A percentile compares a stretch with the other conserved stretches of the same genome.
Conservation (phyloP, 371 early-diverging fungal species). For the Sporodiniella umbellata region DNA sequence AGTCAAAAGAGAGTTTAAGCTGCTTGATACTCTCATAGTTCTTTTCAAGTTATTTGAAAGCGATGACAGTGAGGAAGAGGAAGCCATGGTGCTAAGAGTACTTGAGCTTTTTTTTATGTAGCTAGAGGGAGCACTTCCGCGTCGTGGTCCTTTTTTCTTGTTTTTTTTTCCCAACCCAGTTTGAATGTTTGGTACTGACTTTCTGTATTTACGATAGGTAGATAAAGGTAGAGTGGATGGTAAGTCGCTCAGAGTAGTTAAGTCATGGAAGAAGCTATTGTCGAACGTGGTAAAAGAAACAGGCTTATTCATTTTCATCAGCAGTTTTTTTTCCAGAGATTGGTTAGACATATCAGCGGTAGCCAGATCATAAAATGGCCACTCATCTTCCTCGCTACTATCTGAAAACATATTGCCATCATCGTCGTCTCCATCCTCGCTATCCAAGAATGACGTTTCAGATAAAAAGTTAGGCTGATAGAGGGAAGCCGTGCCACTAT, state of each 20-base stretch:
- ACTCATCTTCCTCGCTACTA: background rate
- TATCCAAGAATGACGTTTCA: background rate
- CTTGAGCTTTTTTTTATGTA: background rate
- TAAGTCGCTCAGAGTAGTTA: background rate
- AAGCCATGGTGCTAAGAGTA: slow-evolving; percentile 5
- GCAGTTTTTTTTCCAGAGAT: background rate
- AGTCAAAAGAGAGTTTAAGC: slow-evolving; percentile 7
- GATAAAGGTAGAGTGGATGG: background rate
- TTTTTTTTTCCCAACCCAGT: background rate
- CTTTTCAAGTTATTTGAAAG: slow-evolving; percentile 16
- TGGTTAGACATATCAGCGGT: background rate
- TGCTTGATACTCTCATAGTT: slow-evolving; percentile 19
- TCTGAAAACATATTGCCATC: slow-evolving; percentile 1
- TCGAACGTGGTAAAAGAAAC: background rate
- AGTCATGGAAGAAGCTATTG: background rate
- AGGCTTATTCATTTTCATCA: slow-evolving; percentile 27
- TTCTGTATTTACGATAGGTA: slow-evolving; percentile 5
- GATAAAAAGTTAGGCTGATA: background rate
- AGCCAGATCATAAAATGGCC: background rate
- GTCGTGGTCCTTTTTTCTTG: background rate
- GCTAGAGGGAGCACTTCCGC: slow-evolving; percentile 10
- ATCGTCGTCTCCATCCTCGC: slow-evolving; percentile 14
- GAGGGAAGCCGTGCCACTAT: no score
- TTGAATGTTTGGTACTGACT: slow-evolving; percentile 16
- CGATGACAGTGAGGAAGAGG: slow-evolving; percentile 20